Percentiles rank a stretch among this genome's conserved stretches.
Evolutionary conservation across 1,139 yeast species (phyloP).

Genomic region (Meyerozyma sp.): DNA sequence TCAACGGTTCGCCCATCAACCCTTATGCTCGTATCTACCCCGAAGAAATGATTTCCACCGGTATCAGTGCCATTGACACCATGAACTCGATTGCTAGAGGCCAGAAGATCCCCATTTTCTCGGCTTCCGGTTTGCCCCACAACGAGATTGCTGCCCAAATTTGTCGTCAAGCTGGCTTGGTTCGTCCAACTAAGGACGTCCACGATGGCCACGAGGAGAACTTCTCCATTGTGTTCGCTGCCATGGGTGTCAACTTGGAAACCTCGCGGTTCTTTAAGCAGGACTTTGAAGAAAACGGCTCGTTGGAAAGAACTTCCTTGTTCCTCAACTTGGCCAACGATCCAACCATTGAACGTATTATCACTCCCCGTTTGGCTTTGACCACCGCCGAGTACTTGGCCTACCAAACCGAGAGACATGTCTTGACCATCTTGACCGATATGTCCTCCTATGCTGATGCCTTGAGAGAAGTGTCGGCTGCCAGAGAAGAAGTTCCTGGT

Average conservation of each 20-base stretch:
- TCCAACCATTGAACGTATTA: constrained; percentile 98
- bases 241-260: constrained; percentile 94
- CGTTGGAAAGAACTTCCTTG: constrained; percentile 93
- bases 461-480: constrained; percentile 98
- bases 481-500: constrained; percentile 99
- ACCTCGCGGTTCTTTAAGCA: constrained; percentile 94
- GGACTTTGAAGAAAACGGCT: constrained; percentile 98
- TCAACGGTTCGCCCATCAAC: constrained; percentile 97
- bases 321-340: constrained; percentile 97
- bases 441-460: constrained; percentile 99
- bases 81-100: constrained; percentile 99
- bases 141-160: constrained; percentile 99
- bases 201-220: constrained; percentile 99
- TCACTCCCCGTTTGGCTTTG: constrained; percentile 98
- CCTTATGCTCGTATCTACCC: constrained; percentile 98
- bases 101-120: constrained; percentile 96
- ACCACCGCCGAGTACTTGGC: constrained; percentile 99
- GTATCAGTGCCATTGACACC: constrained; percentile 96
- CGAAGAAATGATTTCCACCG: constrained; percentile 99
- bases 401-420: constrained; percentile 98
- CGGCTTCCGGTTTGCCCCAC: constrained; percentile 99
- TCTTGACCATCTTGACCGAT: constrained; percentile 93
- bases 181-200: constrained; percentile 98
- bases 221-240: constrained; percentile 98
- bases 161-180: constrained; percentile 99